These are phyloP conservation scores for Begonia peltatifolia DNA, from an alignment of 306 rosid genomes.

Conservation along the genomic window DNA sequence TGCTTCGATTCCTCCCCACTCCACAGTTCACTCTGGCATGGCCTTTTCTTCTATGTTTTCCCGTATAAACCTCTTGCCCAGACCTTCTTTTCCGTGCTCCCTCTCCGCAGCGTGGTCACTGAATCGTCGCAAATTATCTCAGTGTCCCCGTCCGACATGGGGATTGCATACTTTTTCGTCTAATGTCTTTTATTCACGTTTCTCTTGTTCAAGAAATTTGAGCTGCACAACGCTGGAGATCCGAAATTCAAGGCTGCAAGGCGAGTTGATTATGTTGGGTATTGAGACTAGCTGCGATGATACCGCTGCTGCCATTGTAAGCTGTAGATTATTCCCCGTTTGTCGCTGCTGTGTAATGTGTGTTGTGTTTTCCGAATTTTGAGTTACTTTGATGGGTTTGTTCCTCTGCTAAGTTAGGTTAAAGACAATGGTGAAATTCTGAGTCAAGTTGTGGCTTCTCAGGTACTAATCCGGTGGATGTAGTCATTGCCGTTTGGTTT, in stretches of 20 bases:
- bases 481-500: neutral
- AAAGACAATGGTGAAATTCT: slow-evolving; percentile 75
- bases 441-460: slow-evolving; percentile 87
- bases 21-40: slow-evolving; percentile 12
- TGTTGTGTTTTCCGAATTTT: neutral
- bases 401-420: slow-evolving; percentile 29
- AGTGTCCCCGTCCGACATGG: neutral
- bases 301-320: slow-evolving; percentile 86
- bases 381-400: neutral
- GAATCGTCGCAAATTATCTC: slow-evolving; percentile 11
- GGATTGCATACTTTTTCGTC: slow-evolving; percentile 5
- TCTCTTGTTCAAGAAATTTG: slow-evolving; percentile 7
- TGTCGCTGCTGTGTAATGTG: neutral
- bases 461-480: slow-evolving; percentile 26
- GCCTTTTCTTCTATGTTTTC: slow-evolving; percentile 41
- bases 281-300: slow-evolving; percentile 98
- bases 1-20: neutral
- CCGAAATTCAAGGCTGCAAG: slow-evolving; percentile 16
- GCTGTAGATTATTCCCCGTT: slow-evolving; percentile 8
- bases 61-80: slow-evolving; percentile 52
- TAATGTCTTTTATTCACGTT: slow-evolving; percentile 5
- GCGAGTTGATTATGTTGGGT: slow-evolving; percentile 52
- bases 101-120: slow-evolving; percentile 11
- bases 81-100: slow-evolving; percentile 23
- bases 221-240: slow-evolving; percentile 2